Evolutionary conservation across 257 asterid genomes (phyloP), one percentile per base, ranked within the genome.

Genomic region (Solanum neorickii): DNA sequence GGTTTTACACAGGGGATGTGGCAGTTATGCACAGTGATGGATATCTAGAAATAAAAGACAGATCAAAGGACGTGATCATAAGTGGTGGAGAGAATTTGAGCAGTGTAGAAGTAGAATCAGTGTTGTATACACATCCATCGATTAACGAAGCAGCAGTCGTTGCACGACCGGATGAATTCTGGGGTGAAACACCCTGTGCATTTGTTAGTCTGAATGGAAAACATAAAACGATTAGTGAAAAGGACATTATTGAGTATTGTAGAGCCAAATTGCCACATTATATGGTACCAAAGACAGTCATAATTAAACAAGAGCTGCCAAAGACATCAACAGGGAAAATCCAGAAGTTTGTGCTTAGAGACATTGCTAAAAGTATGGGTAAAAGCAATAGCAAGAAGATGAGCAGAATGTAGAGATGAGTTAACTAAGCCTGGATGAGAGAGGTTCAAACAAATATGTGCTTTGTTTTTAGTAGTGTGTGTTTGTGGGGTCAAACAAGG

Each of bases 151-250:
- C 95, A 65, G 98, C 98, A 27, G 98, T 95, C 84, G 98, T 94
- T 91, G 98, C 96, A 31, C 75, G 94, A 80, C 98, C 98, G 3
- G 98, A 95, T 56, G 93, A 92, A 14, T 94, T 90, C 69, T 95
- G 98, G 98, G 96, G 98, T 0, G 98, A 95, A 41, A 94, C 96
- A 33, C 98, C 98, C 35, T 95, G 98, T 82, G 98, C 98, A 16
- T 95, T 95, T 52, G 83, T 94, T 87, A 95, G 98, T 84, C 78
- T 95, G 91, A 94, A 93, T 87, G 90, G 84, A 27, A 87, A 73
- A 56, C 88, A 92, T 14, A 92, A 87, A 87, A 90, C 91, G 13
- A 3, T 33, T 33, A 85, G 89, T 62, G 97, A 93, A 91, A 88
- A 90, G 75, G 97, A 92, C 27, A 82, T 95, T 46, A 83, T 91